Evolutionary conservation across 805 yeast species (phyloP).

Genomic region (Candida nemodendra): DNA sequence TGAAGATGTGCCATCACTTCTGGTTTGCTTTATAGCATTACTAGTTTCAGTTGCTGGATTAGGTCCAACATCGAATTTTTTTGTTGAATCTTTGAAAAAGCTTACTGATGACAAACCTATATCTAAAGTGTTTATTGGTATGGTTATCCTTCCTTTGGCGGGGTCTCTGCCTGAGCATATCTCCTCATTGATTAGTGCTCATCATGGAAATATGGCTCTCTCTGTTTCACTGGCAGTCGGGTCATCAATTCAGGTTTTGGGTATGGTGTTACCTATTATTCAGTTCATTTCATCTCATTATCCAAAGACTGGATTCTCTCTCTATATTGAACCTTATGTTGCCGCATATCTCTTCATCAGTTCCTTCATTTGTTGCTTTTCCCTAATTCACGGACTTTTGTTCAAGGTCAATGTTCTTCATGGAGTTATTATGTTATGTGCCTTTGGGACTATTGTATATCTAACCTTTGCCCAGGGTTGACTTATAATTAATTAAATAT

Average conservation of each 20-base stretch:
- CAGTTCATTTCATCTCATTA: constrained; percentile 18
- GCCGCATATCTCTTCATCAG: constrained; percentile 15
- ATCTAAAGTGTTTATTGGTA: constrained; percentile 17
- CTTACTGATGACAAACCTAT: constrained; percentile 17
- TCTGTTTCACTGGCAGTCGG: constrained; percentile 17
- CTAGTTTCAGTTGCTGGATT: constrained; percentile 14
- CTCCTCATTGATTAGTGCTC: constrained; percentile 16
- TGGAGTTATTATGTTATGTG: constrained; percentile 9
- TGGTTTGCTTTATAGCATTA: constrained; percentile 14
- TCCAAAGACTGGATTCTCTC: constrained; percentile 15
- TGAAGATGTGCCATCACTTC: constrained; percentile 9
- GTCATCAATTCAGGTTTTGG: constrained; percentile 17
- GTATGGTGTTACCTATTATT: constrained; percentile 19
- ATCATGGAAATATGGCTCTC: constrained; percentile 16
- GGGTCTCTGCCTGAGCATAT: constrained; percentile 18
- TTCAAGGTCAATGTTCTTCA: constrained; percentile 14
- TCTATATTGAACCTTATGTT: constrained; percentile 16
- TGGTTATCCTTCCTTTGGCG: constrained; percentile 16
- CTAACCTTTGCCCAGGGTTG: constrained; percentile 15
- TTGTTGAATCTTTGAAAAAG: constrained; percentile 14
- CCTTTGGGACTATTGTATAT: constrained; percentile 15
- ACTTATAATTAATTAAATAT: constrained; percentile 1
- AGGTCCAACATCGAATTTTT: constrained; percentile 17
- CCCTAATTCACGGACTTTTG: constrained; percentile 11
- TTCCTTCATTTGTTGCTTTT: constrained; percentile 9